Evolutionary conservation across 1,284 basidiomycete species (phyloP), one percentile per base, ranked within the genome.

Genomic region (Puccinia novopanici): DNA sequence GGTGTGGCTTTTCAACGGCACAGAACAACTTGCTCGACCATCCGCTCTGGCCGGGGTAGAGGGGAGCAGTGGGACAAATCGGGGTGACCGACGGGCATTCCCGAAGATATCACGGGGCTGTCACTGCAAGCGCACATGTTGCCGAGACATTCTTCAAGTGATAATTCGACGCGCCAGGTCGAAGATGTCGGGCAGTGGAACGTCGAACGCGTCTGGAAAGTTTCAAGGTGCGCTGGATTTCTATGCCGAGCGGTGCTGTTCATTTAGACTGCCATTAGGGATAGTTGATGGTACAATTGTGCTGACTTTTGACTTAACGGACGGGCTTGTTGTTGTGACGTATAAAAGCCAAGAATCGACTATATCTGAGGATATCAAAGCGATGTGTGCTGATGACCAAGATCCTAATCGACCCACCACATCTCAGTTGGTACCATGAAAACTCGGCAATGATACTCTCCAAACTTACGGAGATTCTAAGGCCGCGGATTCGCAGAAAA

Each of bases 311-410:
- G 17, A 12, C 19, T 34, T 30, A 1, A n/a, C 17, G 61, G 61
- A 61, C 17, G 13, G 34, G 30, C 15, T 57, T 6, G 24, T 27
- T 61, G 6, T 57, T n/a, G 15, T n/a, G n/a, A n/a, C n/a, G n/a
- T n/a, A 27, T 8, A 10, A 19, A 19, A 75, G 73, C 42, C 42
- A 75, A 65, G 24, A 75, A 75, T 50, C 52, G 42, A n/a, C 22
- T 75, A 17, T 75, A 75, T 65, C 59, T 75, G 2, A 42, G 59
- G 45, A 75, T 75, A 15, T 75, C 73, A n/a, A 40, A 63, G 6
- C 57, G 73, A 42, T 63, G 57, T 34, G 73, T 75, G 27, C 59
- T 75, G n/a, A 61, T 75, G 73, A 75, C 57, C 13, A 75, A 75
- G 45, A 63, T 75, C 5, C 45, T 75, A 63, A 50, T 75, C 57